A percentile compares a stretch with the other conserved stretches of the same genome.
phyloP scores from a whole-genome alignment of 306 rosid species.

The Glycine soja region DNA sequence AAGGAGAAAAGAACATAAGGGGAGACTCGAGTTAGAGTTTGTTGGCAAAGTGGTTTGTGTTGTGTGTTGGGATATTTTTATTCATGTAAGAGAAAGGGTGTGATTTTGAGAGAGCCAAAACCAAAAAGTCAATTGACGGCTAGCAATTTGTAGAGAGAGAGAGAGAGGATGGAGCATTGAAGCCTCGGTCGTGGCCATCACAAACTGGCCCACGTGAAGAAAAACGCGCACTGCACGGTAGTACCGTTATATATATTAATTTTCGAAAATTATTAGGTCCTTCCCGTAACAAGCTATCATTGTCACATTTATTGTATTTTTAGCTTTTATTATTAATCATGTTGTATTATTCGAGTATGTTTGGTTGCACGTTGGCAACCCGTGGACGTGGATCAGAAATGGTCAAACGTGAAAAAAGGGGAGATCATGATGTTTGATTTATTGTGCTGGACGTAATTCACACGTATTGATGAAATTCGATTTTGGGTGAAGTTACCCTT shows the following conservation, averaged over 20 bases:
- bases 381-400: too few species aligned
- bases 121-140: slow-evolving; percentile 43
- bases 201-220: slow-evolving; percentile 71
- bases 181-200: slow-evolving; percentile 43
- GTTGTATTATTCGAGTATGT: neutral
- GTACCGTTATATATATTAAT: slow-evolving; percentile 25
- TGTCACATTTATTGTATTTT: neutral
- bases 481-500: too few species aligned
- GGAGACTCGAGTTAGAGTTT: slow-evolving; percentile 21
- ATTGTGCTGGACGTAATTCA: too few species aligned
- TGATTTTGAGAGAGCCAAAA: slow-evolving; percentile 44
- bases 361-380: too few species aligned
- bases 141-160: neutral
- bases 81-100: slow-evolving; percentile 10
- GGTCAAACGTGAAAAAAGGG: too few species aligned
- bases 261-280: slow-evolving; percentile 31
- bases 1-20: slow-evolving; percentile 21
- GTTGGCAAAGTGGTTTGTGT: neutral
- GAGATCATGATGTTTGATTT: too few species aligned
- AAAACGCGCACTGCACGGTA: slow-evolving; percentile 46
- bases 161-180: neutral
- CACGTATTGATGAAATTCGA: too few species aligned
- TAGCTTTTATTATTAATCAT: neutral
- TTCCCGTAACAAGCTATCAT: slow-evolving; percentile 25
- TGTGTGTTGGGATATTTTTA: slow-evolving; percentile 15